Evolutionary conservation across 2,329 filamentous ascomycete species (phyloP).

Genomic region (Trichoderma atrobrunneum): DNA sequence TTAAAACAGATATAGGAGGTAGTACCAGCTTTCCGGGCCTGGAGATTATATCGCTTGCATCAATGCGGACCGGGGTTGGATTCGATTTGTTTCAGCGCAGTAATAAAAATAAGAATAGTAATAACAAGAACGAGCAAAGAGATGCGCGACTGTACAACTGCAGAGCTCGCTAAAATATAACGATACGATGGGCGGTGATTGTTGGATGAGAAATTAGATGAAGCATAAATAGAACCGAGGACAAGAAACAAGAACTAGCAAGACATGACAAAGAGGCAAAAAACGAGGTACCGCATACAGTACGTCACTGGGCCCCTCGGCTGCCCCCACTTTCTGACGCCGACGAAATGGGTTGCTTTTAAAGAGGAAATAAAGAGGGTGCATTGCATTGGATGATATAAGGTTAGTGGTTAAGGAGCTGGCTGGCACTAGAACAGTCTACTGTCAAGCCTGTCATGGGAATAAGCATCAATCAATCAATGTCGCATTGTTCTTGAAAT

Average conservation of each 20-base stretch:
- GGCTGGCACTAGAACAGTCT: too few species aligned
- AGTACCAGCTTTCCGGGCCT: not conserved
- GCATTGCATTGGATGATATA: not conserved
- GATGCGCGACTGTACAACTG: not conserved
- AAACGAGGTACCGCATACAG: not conserved
- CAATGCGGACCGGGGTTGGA: not conserved
- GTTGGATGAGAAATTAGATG: not conserved
- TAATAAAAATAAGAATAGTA: not conserved
- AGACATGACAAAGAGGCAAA: not conserved
- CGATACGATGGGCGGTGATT: not conserved
- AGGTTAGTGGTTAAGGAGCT: not conserved
- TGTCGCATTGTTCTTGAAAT: too few species aligned
- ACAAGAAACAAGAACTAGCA: not conserved
- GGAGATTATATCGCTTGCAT: not conserved
- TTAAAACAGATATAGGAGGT: not conserved
- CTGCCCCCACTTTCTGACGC: not conserved
- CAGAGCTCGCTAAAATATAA: not conserved
- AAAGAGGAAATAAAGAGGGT: not conserved
- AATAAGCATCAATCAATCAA: too few species aligned
- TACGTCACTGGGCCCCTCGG: slow-evolving; percentile 4
- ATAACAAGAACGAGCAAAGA: not conserved
- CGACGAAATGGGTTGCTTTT: not conserved
- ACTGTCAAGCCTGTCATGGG: too few species aligned
- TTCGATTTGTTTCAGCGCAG: too few species aligned
- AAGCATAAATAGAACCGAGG: not conserved